Percentiles rank a stretch among this genome's conserved stretches.
Conservation (phyloP, 768 basidiomycete genomes). For the Boletus edulis region DNA sequence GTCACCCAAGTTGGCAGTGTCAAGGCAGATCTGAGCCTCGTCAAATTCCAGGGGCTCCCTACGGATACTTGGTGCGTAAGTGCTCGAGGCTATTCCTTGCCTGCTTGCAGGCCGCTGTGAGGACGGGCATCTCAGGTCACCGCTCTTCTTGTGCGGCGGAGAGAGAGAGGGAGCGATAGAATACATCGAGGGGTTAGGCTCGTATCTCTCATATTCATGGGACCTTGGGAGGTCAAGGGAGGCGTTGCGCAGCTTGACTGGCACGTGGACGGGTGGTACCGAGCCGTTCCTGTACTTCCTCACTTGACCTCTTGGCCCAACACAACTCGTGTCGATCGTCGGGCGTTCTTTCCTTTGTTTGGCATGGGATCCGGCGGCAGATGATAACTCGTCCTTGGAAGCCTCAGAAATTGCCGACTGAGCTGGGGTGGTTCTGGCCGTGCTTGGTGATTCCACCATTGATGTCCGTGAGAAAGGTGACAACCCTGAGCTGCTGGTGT, state of each 20-base stretch:
- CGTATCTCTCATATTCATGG: constrained; percentile 23
- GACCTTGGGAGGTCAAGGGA: constrained; percentile 30
- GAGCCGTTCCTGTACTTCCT: constrained; percentile 31
- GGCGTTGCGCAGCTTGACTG: constrained; percentile 28
- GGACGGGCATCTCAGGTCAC: constrained; percentile 22
- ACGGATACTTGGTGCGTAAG: constrained; percentile 28
- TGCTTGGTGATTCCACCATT: constrained; percentile 24
- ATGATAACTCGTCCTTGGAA: constrained; percentile 9
- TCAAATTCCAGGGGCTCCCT: constrained; percentile 30
- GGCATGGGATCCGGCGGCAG: constrained; percentile 13
- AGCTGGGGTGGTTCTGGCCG: constrained; percentile 27
- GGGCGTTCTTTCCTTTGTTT: constrained; percentile 30
- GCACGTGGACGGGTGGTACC: constrained; percentile 30
- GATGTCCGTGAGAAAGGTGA: constrained; percentile 31
- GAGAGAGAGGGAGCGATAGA: constrained; percentile 30
- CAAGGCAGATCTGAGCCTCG: constrained; percentile 30
- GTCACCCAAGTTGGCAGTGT: constrained; percentile 29
- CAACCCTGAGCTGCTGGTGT: constrained; percentile 22
- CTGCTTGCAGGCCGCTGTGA: constrained; percentile 27
- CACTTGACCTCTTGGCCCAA: constrained; percentile 31
- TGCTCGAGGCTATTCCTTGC: constrained; percentile 20
- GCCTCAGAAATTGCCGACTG: constrained; percentile 21
- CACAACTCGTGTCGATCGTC: constrained; percentile 32
- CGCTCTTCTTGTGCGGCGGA: constrained; percentile 21
- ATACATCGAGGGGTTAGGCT: constrained; percentile 30